Evolutionary conservation across 2,329 filamentous ascomycete genomes (phyloP).

Genomic region (Elsinoe fawcettii): DNA sequence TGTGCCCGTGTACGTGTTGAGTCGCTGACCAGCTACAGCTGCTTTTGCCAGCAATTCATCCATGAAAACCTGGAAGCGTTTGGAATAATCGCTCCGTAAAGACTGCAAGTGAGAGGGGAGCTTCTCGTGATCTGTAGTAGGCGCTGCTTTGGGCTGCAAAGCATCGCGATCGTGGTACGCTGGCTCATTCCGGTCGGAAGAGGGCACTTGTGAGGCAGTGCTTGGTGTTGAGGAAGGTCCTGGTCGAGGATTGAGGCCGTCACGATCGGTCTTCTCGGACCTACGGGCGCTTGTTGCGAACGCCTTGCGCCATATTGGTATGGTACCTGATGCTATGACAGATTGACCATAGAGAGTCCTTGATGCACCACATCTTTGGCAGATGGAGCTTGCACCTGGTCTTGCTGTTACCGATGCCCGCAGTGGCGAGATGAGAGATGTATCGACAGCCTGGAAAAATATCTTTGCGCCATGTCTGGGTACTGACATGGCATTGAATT

Average conservation of each 20-base stretch:
- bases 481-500: background rate
- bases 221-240: background rate
- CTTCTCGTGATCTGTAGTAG: constrained; percentile 31
- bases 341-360: background rate
- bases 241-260: background rate
- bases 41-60: constrained; percentile 81
- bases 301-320: background rate
- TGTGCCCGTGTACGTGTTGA: constrained; percentile 88
- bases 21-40: constrained; percentile 73
- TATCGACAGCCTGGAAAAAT: background rate
- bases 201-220: background rate
- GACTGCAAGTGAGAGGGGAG: constrained; percentile 48
- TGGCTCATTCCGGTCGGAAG: background rate
- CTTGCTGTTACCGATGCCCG: background rate
- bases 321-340: background rate
- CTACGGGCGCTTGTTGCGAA: background rate
- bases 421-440: background rate
- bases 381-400: background rate
- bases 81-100: constrained; percentile 50
- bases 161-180: background rate
- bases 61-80: constrained; percentile 66
- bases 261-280: background rate
- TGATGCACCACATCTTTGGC: background rate
- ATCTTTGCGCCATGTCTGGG: constrained; percentile 3
- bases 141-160: background rate